These are phyloP conservation scores for Xylaria curta DNA, from an alignment of 495 filamentous ascomycete species.

Conservation along the genomic window DNA sequence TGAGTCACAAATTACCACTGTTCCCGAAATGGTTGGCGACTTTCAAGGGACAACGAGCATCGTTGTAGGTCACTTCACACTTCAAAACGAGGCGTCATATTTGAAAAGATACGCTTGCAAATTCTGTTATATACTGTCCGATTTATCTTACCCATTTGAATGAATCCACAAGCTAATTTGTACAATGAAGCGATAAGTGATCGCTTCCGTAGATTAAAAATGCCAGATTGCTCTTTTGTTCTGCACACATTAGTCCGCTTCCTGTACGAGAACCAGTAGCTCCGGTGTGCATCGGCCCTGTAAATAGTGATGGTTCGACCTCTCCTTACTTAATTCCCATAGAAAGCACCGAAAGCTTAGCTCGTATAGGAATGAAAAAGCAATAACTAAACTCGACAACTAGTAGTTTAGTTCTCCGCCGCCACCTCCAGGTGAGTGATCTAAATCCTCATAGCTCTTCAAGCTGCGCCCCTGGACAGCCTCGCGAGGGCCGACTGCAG, in stretches of 20 bases:
- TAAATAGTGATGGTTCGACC: background rate
- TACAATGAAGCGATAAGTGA: constrained; percentile 15
- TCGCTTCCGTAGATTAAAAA: background rate
- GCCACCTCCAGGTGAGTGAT: constrained; percentile 69
- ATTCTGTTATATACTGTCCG: constrained; percentile 16
- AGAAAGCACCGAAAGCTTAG: background rate
- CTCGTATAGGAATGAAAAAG: background rate
- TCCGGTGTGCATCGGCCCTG: background rate
- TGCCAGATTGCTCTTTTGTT: background rate
- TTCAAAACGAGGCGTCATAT: background rate
- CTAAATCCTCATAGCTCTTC: constrained; percentile 96
- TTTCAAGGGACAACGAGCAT: background rate
- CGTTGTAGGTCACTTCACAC: background rate
- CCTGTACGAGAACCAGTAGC: background rate
- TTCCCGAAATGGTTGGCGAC: constrained; percentile 5
- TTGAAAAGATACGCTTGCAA: background rate
- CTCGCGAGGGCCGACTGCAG: constrained; percentile 79
- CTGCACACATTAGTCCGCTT: background rate
- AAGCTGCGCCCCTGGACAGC: constrained; percentile 88
- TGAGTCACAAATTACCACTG: constrained; percentile 2
- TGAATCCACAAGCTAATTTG: constrained; percentile 19
- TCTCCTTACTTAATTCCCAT: background rate
- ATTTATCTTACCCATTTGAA: constrained; percentile 14
- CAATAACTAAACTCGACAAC: background rate
- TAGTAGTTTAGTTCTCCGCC: constrained; percentile 70